These are phyloP conservation scores for Casuarina equisetifolia DNA, from an alignment of 306 rosid species.

Conservation along the genomic window DNA sequence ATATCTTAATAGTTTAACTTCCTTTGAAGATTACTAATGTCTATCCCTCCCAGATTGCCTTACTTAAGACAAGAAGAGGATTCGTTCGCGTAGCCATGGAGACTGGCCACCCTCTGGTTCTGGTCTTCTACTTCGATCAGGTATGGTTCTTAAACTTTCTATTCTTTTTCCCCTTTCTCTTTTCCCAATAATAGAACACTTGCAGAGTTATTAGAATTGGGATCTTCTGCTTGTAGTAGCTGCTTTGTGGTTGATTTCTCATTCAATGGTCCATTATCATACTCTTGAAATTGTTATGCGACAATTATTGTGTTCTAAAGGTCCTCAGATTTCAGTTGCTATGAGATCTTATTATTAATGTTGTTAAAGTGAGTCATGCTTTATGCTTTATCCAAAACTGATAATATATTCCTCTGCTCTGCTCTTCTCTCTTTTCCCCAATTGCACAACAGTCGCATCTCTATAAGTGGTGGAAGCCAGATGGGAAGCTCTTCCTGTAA, in stretches of 20 bases:
- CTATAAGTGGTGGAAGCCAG: constrained; percentile 91
- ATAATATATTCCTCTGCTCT: constrained; percentile 12
- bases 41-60: constrained; percentile 49
- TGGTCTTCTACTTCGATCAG: constrained; percentile 93
- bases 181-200: not conserved
- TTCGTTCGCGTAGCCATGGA: constrained; percentile 85
- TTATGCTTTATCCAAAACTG: constrained; percentile 9
- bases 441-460: constrained; percentile 56
- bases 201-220: not conserved
- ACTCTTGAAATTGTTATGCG: not conserved
- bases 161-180: not conserved
- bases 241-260: no score
- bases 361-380: not conserved
- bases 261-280: not conserved
- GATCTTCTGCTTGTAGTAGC: no score
- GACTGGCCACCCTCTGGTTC: constrained; percentile 80
- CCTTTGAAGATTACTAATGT: not conserved
- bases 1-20: no score
- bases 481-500: constrained; percentile 61
- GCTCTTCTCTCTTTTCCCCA: constrained; percentile 16
- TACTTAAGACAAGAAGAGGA: constrained; percentile 78
- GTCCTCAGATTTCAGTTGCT: no score
- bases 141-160: constrained; percentile 32
- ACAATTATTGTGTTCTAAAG: no score
- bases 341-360: no score